Base-by-base conservation (phyloP, 148 eudicot species). In the Bassia scoparia region DNA sequence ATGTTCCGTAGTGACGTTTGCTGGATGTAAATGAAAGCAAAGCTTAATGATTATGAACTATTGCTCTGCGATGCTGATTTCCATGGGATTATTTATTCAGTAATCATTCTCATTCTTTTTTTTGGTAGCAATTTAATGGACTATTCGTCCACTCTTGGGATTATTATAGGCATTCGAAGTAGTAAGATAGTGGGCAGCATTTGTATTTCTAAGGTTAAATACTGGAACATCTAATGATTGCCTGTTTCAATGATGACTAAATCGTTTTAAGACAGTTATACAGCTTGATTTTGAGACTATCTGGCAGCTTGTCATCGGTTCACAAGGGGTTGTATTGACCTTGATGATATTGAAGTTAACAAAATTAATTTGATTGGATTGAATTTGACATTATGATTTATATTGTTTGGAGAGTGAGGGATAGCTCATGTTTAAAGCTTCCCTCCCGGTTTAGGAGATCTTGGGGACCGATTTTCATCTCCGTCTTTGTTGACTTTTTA, bases 1-100 rank as follows among this genome's bases (percentile, higher is more conserved):
- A 87, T 81, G 46, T 75, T 41, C 88, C 88, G n/a, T 31, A 89
- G 98, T 77, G 85, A 81, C 33, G 77, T 58, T n/a, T 56, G 83
- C 54, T 4, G 87, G n/a, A 82, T 63, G 88, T 74, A 38, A 79
- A 84, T 72, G 71, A 66, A 50, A 65, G 16, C 56, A 81, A 77
- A 49, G 66, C 80, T 34, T 72, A 61, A 26, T 71, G 27, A 75
- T 34, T 30, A 58, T 38, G 63, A 48, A 53, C 54, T 35, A 10
- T 20, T 61, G 10, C 7, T 27, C n/a, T 38, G 27, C 44, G 67
- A 43, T 53, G 64, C 38, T 30, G 27, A 61, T 48, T 21, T 49
- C 12, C 12, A 23, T 20, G 37, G 2, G 11, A 21, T 5, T 52
- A 33, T 53, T 37, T 21, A 26, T 53, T 66, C n/a, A 59, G 3